These are phyloP conservation scores for Ceratopteris richardii DNA, from an alignment of 75 land plant genomes.

Conservation along the genomic window DNA sequence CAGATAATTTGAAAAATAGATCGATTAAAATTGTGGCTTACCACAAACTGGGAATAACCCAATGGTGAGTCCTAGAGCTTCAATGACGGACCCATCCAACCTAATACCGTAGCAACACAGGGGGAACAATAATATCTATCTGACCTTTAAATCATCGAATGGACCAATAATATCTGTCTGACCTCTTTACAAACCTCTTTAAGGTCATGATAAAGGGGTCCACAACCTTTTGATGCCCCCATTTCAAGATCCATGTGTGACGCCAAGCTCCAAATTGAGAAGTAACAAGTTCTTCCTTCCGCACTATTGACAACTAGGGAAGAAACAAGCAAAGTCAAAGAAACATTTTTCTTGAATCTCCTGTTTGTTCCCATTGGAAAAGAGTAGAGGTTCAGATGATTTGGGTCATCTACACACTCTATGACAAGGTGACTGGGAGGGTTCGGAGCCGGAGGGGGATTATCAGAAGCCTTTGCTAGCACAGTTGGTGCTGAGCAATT, in stretches of 20 bases:
- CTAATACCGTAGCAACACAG: too few species aligned
- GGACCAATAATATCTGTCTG: too few species aligned
- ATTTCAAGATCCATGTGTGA: conserved; percentile 23
- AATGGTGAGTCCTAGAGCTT: conserved; percentile 74
- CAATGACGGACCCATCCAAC: conserved; percentile 1
- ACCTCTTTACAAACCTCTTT: conserved; percentile 45
- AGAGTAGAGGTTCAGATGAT: too few species aligned
- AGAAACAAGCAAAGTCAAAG: not conserved
- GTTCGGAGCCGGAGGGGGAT: too few species aligned
- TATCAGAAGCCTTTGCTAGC: too few species aligned
- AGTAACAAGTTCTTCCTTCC: not conserved
- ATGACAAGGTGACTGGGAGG: too few species aligned
- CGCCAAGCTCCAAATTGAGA: not conserved
- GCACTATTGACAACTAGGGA: not conserved
- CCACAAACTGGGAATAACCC: conserved; percentile 89
- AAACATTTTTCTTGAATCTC: too few species aligned
- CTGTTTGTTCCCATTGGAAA: too few species aligned
- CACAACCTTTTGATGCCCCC: conserved; percentile 50
- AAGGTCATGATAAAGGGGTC: conserved; percentile 72
- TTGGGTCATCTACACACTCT: too few species aligned
- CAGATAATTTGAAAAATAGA: not conserved
- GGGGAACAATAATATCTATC: too few species aligned
- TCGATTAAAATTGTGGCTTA: conserved; percentile 8
- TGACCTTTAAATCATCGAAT: too few species aligned
- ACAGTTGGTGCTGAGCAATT: too few species aligned